Conservation (phyloP, 2,329 filamentous ascomycete species). For the Fusarium camptoceras region DNA sequence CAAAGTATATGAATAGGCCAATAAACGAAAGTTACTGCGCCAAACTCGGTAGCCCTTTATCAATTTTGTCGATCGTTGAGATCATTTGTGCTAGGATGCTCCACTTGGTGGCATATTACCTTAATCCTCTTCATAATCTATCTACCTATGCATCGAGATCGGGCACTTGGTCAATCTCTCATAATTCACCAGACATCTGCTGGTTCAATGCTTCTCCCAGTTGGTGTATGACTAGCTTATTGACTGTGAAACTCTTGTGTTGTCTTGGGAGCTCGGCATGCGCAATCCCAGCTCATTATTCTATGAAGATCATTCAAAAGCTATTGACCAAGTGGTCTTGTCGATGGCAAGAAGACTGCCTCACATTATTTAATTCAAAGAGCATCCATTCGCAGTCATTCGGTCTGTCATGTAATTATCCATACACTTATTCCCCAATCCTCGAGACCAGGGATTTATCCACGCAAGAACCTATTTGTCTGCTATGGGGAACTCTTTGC, state of each 20-base stretch:
- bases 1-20: neutral
- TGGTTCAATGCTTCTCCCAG: neutral
- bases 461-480: slow-evolving; percentile 66
- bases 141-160: neutral
- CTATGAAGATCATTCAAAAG: neutral
- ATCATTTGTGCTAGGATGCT: slow-evolving; percentile 1
- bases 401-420: neutral
- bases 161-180: slow-evolving; percentile 1
- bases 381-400: neutral
- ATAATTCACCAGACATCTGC: neutral
- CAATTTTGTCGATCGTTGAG: neutral
- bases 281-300: neutral
- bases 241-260: neutral
- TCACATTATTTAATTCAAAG: neutral
- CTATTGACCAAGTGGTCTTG: neutral
- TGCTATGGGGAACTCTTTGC: slow-evolving; percentile 75
- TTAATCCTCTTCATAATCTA: neutral
- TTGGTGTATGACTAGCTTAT: neutral
- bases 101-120: slow-evolving; percentile 1
- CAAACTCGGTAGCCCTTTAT: neutral
- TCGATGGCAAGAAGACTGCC: neutral
- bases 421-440: neutral
- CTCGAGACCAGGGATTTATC: neutral
- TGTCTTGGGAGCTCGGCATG: neutral
- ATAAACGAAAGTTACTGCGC: neutral